These are phyloP conservation scores for Artemisia annua DNA, from an alignment of 129 eudicot genomes.

Conservation along the genomic window DNA sequence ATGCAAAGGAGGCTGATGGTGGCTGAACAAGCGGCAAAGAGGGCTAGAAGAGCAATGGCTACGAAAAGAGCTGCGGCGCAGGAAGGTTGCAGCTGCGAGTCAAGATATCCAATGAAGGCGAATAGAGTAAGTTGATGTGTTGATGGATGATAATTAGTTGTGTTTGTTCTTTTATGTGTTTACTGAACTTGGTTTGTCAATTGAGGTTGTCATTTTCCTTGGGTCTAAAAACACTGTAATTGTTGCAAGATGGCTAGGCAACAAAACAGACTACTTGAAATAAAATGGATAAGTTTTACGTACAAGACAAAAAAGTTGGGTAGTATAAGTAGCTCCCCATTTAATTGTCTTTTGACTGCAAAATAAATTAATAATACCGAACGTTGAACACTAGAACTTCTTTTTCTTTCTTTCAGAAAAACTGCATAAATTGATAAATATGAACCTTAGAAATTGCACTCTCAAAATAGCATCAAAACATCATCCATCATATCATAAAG, in stretches of 20 bases:
- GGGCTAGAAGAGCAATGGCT: slow-evolving; percentile 9
- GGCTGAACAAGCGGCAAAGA: neutral
- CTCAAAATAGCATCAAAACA: neutral
- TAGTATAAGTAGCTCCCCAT: too few relatives aligned
- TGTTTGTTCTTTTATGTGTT: neutral
- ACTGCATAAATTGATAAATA: too few relatives aligned
- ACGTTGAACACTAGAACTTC: too few relatives aligned
- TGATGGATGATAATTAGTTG: neutral
- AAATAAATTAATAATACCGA: too few relatives aligned
- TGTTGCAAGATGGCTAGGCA: too few relatives aligned
- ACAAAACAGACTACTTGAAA: too few relatives aligned
- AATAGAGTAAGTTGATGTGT: neutral
- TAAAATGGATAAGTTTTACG: too few relatives aligned
- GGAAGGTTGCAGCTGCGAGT: neutral
- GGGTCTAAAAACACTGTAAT: too few relatives aligned
- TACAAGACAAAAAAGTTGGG: too few relatives aligned
- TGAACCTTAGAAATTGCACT: neutral
- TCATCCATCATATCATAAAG: neutral
- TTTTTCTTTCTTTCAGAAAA: too few relatives aligned
- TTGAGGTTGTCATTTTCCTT: neutral
- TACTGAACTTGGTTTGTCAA: neutral
- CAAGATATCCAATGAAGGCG: neutral
- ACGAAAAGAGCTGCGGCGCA: neutral
- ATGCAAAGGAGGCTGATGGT: slow-evolving; percentile 12
- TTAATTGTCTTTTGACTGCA: too few relatives aligned